These are phyloP conservation scores for Penicillium taxi DNA, from an alignment of 495 filamentous ascomycete species.

Conservation along the genomic window DNA sequence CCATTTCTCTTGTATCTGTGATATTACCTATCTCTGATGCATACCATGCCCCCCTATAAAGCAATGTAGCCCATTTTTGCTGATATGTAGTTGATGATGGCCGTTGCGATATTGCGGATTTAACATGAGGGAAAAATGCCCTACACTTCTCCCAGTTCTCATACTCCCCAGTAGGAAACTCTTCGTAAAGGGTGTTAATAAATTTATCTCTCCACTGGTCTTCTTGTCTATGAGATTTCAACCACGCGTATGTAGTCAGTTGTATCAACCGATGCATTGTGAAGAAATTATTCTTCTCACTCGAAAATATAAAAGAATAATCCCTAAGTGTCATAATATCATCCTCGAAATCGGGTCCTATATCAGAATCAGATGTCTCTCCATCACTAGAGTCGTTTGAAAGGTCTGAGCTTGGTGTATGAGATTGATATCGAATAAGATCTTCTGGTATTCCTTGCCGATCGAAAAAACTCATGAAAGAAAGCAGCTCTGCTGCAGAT, in stretches of 20 bases:
- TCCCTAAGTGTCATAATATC: slow-evolving; percentile 31
- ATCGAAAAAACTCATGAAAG: slow-evolving; percentile 22
- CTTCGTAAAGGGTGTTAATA: slow-evolving; percentile 27
- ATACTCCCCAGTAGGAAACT: slow-evolving; percentile 34
- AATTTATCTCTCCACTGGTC: slow-evolving; percentile 26
- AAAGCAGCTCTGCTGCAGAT: slow-evolving; percentile 20
- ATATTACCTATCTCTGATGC: neutral
- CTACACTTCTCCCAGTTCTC: slow-evolving; percentile 24
- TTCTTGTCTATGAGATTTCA: slow-evolving; percentile 20
- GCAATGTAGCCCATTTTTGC: slow-evolving; percentile 14
- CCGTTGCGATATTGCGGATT: slow-evolving; percentile 10
- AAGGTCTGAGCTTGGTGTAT: neutral
- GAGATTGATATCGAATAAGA: neutral
- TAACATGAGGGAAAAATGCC: slow-evolving; percentile 20
- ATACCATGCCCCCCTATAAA: slow-evolving; percentile 8
- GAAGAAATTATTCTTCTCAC: slow-evolving; percentile 1
- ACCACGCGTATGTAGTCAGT: slow-evolving; percentile 14
- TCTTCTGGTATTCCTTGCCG: slow-evolving; percentile 6
- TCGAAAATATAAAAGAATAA: slow-evolving; percentile 33
- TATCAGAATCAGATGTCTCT: neutral
- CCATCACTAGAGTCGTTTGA: neutral
- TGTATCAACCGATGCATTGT: slow-evolving; percentile 22
- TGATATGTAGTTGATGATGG: slow-evolving; percentile 5
- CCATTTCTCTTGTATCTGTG: neutral
- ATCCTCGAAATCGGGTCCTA: slow-evolving; percentile 28